Evolutionary conservation across 345 rosid genomes (phyloP).

Genomic region (Eutrema japonicum): DNA sequence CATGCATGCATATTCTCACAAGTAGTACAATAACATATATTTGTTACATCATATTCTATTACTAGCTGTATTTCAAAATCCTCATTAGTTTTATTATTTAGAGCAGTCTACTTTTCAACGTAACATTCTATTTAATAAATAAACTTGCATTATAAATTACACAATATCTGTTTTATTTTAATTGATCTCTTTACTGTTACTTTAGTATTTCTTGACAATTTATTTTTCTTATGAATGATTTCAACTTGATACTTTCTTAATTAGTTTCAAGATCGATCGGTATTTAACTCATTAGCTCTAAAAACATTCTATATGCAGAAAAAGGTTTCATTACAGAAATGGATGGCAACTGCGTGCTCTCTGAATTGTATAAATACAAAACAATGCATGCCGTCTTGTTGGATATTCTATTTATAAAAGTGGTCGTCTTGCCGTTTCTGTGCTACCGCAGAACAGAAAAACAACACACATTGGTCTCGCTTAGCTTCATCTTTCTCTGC

Average conservation of each 20-base stretch:
- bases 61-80: too few relatives aligned
- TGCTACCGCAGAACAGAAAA: not conserved
- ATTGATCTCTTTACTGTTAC: not conserved
- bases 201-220: not conserved
- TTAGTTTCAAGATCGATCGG: not conserved
- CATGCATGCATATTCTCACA: not conserved
- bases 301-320: not conserved
- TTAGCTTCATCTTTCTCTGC: constrained; percentile 5
- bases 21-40: not conserved
- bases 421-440: constrained; percentile 5
- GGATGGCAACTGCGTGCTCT: constrained; percentile 11
- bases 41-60: not conserved
- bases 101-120: not conserved
- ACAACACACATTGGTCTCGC: constrained; percentile 17
- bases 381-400: constrained; percentile 21
- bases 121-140: too few relatives aligned
- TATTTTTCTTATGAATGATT: not conserved
- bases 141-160: not conserved
- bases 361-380: not conserved
- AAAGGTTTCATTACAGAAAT: not conserved
- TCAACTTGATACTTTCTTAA: not conserved
- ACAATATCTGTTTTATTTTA: not conserved
- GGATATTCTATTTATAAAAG: not conserved
- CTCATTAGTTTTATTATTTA: not conserved
- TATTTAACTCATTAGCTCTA: not conserved